These are phyloP conservation scores for Starmerella tilneyi DNA, from an alignment of 805 yeast genomes.

Conservation along the genomic window DNA sequence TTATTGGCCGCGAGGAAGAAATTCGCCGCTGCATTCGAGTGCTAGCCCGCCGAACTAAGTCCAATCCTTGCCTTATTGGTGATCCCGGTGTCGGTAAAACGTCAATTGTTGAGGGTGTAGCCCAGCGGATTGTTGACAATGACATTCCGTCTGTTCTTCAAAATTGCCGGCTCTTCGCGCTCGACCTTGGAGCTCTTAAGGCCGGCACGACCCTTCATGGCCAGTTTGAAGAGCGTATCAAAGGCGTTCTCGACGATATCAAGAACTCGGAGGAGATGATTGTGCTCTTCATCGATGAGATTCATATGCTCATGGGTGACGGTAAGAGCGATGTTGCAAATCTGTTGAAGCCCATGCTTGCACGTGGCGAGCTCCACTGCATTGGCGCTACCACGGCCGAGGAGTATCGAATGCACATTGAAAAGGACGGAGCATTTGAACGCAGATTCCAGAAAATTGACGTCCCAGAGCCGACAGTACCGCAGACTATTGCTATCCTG, in stretches of 20 bases:
- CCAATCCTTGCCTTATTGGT: slow-evolving; percentile 93
- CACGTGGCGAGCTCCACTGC: slow-evolving; percentile 92
- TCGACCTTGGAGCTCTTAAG: slow-evolving; percentile 90
- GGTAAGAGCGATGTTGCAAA: slow-evolving; percentile 97
- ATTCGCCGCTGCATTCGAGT: slow-evolving; percentile 91
- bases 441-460: slow-evolving; percentile 97
- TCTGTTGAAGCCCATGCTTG: slow-evolving; percentile 90
- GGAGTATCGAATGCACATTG: slow-evolving; percentile 84
- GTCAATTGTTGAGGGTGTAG: slow-evolving; percentile 95
- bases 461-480: slow-evolving; percentile 83
- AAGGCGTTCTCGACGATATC: slow-evolving; percentile 90
- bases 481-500: slow-evolving; percentile 89
- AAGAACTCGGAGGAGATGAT: slow-evolving; percentile 79
- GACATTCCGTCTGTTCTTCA: slow-evolving; percentile 88
- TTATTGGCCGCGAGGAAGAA: slow-evolving; percentile 97
- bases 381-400: slow-evolving; percentile 96
- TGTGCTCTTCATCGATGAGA: slow-evolving; percentile 89
- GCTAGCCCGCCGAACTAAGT: slow-evolving; percentile 91
- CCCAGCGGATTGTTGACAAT: slow-evolving; percentile 89
- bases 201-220: slow-evolving; percentile 99
- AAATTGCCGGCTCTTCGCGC: slow-evolving; percentile 68
- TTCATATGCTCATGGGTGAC: slow-evolving; percentile 99
- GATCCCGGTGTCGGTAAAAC: slow-evolving; percentile 99
- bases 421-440: slow-evolving; percentile 97
- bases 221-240: slow-evolving; percentile 95